Percentiles rank a stretch among this genome's conserved stretches.
Conservation (phyloP, 768 basidiomycete species). For the Rhodocollybia butyracea region DNA sequence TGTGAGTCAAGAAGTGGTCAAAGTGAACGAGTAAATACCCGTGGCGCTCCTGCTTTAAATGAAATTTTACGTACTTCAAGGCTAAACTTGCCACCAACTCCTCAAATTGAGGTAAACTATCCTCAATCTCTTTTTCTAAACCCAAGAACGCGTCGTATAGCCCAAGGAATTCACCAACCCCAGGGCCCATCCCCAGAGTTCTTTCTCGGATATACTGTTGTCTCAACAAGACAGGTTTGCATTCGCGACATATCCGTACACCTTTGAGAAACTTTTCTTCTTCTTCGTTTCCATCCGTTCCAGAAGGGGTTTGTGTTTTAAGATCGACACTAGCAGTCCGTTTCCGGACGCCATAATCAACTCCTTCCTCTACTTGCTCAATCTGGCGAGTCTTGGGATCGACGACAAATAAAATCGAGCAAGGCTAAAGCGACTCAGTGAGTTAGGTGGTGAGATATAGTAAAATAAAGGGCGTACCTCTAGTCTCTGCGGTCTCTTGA, state of each 20-base stretch:
- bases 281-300: slow-evolving; percentile 37
- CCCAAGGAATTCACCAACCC: slow-evolving; percentile 39
- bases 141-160: slow-evolving; percentile 74
- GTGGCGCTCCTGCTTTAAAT: no score
- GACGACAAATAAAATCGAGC: slow-evolving; percentile 84
- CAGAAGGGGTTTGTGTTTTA: background rate
- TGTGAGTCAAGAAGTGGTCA: slow-evolving; percentile 23
- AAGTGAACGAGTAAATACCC: no score
- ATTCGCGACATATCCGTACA: slow-evolving; percentile 82
- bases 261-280: slow-evolving; percentile 88
- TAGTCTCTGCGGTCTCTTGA: slow-evolving; percentile 66
- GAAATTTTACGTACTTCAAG: no score
- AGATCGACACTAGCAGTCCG: slow-evolving; percentile 28
- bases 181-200: slow-evolving; percentile 37
- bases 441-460: background rate
- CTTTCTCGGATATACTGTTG: slow-evolving; percentile 77
- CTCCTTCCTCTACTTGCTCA: slow-evolving; percentile 81
- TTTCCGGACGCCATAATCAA: slow-evolving; percentile 76
- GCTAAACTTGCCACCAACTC: slow-evolving; percentile 73
- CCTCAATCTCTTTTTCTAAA: slow-evolving; percentile 90
- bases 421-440: slow-evolving; percentile 29
- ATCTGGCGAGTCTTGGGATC: slow-evolving; percentile 74
- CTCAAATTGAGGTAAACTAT: slow-evolving; percentile 82
- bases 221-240: slow-evolving; percentile 72
- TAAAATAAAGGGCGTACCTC: slow-evolving; percentile 14